Percentiles rank a stretch among this genome's conserved stretches.
Conservation (phyloP, 1,139 yeast species). For the Yamadazyma diospyri region DNA sequence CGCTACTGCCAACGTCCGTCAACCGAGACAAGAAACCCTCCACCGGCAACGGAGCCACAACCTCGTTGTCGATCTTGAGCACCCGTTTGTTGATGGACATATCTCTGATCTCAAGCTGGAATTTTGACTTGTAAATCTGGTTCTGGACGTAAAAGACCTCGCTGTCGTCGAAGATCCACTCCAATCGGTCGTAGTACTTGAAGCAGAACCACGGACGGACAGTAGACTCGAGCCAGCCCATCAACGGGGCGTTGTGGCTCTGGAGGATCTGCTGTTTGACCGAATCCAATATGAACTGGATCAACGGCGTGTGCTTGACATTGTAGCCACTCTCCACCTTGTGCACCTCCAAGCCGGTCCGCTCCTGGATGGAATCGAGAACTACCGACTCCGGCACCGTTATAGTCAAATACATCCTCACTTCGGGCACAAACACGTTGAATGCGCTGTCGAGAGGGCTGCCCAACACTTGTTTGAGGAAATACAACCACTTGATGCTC, state of each 20-base stretch:
- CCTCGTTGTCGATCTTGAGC: conserved; percentile 1
- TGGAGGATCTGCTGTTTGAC: conserved; percentile 14
- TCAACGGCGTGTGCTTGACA: conserved; percentile 26
- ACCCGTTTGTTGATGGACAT: conserved; percentile 17
- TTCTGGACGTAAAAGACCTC: conserved; percentile 39
- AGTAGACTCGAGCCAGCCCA: conserved; percentile 9
- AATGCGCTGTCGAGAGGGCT: conserved; percentile 17
- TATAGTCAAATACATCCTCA: conserved; percentile 25
- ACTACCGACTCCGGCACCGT: conserved; percentile 46
- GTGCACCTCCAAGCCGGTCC: conserved; percentile 11
- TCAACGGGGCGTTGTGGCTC: conserved; percentile 6
- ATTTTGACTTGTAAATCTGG: conserved; percentile 20
- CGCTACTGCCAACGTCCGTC: conserved; percentile 49
- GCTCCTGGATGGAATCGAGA: conserved; percentile 13
- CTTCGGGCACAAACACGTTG: conserved; percentile 14
- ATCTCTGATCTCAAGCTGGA: conserved; percentile 57
- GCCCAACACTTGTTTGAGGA: conserved; percentile 46
- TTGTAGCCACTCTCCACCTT: conserved; percentile 30
- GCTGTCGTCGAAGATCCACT: conserved; percentile 63
- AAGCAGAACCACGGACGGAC: conserved; percentile 50
- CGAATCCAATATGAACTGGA: conserved; percentile 29
- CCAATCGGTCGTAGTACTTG: conserved; percentile 68
- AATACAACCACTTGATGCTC: conserved; percentile 61
- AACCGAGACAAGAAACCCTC: conserved; percentile 74
- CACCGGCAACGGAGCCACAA: conserved; percentile 49